Evolutionary conservation across 164 flowering plant genomes (phyloP), one percentile per base, ranked within the genome.

Genomic region (Amborella trichopoda): DNA sequence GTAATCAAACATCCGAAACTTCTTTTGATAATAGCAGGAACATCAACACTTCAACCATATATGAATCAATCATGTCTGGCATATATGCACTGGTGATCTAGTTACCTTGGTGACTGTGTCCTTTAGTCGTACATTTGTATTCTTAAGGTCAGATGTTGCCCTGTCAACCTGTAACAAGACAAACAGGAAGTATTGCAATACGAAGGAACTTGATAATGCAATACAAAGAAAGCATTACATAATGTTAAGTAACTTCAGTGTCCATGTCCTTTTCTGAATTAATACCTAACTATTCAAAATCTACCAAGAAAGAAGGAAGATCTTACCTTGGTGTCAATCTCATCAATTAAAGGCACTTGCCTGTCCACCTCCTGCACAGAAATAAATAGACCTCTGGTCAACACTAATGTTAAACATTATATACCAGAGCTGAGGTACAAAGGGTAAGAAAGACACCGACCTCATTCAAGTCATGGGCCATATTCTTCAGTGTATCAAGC

Each of bases 401-500:
- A 22, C 20, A 38, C 20, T 38, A 16, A 10, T n/a, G 11, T n/a
- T 22, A 38, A 11, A 16, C 11, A 33, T 13, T 13, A 38, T 3
- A 6, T 4, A 16, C 8, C 16, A 38, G 6, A 38, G 17, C 6
- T 38, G 16, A 9, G 16, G 2, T 2, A 38, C 16, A 38, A 9
- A 38, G 21, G 41, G 41, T 9, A 38, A 10, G 6, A 44, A 44
- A 63, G 33, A 6, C 49, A 23, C 66, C 39, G 49, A 89, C 96
- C 95, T 93, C 99, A 72, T 93, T 93, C 96, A 93, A 87, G 65
- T 82, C 95, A 60, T 56, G 63, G n/a, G 95, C 99, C 96, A 91
- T 80, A 49, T 87, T 81, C 61, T 87, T 91, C 60, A 91, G 60
- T 6, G 86, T 84, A 57, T 77, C 94, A 60, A 91, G 56, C 36